These are phyloP conservation scores for Cercospora sp. DNA, from an alignment of 2,329 filamentous ascomycete genomes.

Conservation along the genomic window DNA sequence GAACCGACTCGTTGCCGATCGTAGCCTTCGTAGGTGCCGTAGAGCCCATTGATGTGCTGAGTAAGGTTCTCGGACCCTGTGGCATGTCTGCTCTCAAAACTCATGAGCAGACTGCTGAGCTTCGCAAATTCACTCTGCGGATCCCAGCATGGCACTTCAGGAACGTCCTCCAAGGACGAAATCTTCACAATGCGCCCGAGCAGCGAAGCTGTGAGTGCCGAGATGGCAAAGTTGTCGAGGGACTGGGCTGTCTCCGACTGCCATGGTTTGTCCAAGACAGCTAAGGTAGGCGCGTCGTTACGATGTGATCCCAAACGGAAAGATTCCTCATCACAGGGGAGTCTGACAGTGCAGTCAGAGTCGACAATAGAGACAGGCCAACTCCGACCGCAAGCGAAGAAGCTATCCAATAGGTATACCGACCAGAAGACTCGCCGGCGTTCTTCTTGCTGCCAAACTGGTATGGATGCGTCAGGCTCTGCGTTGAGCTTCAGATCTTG, in stretches of 20 bases:
- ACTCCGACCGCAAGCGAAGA: neutral
- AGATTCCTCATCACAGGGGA: neutral
- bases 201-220: neutral
- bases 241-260: neutral
- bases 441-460: neutral
- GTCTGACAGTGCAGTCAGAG: neutral
- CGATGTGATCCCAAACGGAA: neutral
- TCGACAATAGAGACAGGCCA: neutral
- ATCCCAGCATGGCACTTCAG: neutral
- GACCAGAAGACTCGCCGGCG: neutral
- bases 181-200: neutral
- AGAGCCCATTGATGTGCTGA: neutral
- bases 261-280: neutral
- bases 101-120: neutral
- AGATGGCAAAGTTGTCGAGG: neutral
- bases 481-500: neutral
- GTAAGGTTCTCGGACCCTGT: neutral
- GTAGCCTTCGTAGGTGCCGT: neutral
- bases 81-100: neutral
- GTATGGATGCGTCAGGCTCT: neutral
- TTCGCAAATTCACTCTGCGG: neutral
- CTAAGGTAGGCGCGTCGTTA: neutral
- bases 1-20: neutral
- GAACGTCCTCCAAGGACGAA: neutral
- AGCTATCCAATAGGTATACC: neutral